These are phyloP conservation scores for Fusarium sterilihyphosum DNA, from an alignment of 2,329 filamentous ascomycete species.

Conservation along the genomic window DNA sequence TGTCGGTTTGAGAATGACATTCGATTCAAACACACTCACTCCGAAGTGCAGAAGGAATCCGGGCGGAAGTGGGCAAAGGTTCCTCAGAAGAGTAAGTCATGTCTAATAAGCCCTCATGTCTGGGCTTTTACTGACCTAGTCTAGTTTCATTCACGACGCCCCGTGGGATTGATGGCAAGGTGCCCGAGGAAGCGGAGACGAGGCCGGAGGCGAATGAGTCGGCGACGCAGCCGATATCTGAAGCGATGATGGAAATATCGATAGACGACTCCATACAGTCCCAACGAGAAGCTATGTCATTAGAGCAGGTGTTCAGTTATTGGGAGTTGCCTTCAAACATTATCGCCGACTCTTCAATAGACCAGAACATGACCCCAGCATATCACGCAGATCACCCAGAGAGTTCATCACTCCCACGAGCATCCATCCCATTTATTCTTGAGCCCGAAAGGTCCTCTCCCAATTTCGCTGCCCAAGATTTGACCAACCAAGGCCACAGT, in stretches of 20 bases:
- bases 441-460: rapidly evolving
- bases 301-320: rapidly evolving
- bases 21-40: not conserved
- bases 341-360: not conserved
- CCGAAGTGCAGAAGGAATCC: not conserved
- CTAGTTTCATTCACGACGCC: constrained; percentile 1
- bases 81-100: not conserved
- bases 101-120: rapidly evolving
- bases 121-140: rapidly evolving
- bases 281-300: rapidly evolving
- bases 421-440: not conserved
- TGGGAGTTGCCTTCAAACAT: not conserved
- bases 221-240: not conserved
- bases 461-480: rapidly evolving
- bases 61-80: not conserved
- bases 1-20: constrained; percentile 2
- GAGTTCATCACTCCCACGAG: not conserved
- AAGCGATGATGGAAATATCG: not conserved
- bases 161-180: not conserved
- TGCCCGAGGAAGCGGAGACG: not conserved
- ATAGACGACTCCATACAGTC: rapidly evolving
- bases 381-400: not conserved
- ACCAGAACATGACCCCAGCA: not conserved
- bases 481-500: rapidly evolving
- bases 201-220: not conserved